A percentile compares a stretch with the other conserved stretches of the same genome.
Evolutionary conservation across 805 yeast genomes (phyloP).

Genomic region (Saccharomycopsis oosterbeekiorum): DNA sequence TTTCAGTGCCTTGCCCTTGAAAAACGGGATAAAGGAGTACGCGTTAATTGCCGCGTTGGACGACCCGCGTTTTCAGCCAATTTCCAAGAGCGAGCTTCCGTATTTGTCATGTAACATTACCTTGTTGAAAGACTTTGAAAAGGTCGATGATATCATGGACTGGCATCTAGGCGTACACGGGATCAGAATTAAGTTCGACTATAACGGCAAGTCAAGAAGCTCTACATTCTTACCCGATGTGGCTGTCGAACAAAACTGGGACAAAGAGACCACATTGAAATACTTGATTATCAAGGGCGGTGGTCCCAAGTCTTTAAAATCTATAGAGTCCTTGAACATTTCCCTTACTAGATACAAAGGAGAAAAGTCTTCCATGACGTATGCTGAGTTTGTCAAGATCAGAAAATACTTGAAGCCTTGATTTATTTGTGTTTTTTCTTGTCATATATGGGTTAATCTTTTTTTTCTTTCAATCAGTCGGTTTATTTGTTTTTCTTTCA

Average conservation of each 20-base stretch:
- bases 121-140: constrained; percentile 47
- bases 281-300: constrained; percentile 73
- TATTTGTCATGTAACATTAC: constrained; percentile 45
- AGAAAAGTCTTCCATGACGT: constrained; percentile 15
- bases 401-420: not conserved
- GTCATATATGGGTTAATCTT: not conserved
- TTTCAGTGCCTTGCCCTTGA: constrained; percentile 46
- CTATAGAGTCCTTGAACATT: constrained; percentile 7
- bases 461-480: not conserved
- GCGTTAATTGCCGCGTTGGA: constrained; percentile 63
- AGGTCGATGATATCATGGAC: constrained; percentile 42
- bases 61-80: constrained; percentile 71
- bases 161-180: constrained; percentile 88
- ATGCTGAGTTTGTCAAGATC: constrained; percentile 12
- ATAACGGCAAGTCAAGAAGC: constrained; percentile 33
- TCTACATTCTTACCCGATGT: constrained; percentile 91
- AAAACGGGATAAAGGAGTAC: constrained; percentile 50
- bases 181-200: constrained; percentile 45
- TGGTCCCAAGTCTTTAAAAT: constrained; percentile 7
- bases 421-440: not conserved
- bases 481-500: too few relatives aligned
- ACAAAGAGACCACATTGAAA: constrained; percentile 55
- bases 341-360: constrained; percentile 18
- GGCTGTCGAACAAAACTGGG: constrained; percentile 82
- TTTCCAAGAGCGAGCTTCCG: constrained; percentile 44